Evolutionary conservation across 257 asterid species (phyloP).

Genomic region (Plantago ovata): DNA sequence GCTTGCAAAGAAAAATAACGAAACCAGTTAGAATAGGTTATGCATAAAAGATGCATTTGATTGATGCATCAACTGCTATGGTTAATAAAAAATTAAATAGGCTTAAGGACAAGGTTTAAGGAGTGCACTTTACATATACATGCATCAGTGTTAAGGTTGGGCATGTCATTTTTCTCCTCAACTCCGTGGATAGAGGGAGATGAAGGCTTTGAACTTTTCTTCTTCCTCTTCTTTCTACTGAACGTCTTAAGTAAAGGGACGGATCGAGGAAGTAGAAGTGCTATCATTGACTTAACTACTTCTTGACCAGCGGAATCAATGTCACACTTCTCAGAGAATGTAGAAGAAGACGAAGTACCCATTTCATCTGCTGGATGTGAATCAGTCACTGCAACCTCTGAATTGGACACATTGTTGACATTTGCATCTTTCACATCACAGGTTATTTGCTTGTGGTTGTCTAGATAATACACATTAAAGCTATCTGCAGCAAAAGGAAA

Average conservation of each 20-base stretch:
- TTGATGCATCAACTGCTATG: slow-evolving; percentile 11
- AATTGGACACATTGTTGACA: slow-evolving; percentile 27
- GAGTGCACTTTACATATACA: slow-evolving; percentile 46
- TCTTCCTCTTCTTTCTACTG: slow-evolving; percentile 67
- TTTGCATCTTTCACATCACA: slow-evolving; percentile 29
- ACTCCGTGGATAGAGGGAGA: slow-evolving; percentile 22
- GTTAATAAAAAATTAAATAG: background rate
- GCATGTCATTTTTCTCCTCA: slow-evolving; percentile 32
- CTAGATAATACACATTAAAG: slow-evolving; percentile 26
- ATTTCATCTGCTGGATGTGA: slow-evolving; percentile 57
- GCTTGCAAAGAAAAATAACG: slow-evolving; percentile 12
- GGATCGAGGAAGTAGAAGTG: slow-evolving; percentile 79
- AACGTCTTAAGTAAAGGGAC: slow-evolving; percentile 77
- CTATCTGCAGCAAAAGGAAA: slow-evolving; percentile 41
- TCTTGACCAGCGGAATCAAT: slow-evolving; percentile 56
- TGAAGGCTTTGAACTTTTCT: slow-evolving; percentile 34
- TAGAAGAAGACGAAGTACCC: slow-evolving; percentile 28
- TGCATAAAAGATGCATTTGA: slow-evolving; percentile 7
- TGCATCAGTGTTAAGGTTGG: slow-evolving; percentile 18
- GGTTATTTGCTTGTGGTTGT: slow-evolving; percentile 23
- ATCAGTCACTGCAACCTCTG: slow-evolving; percentile 37
- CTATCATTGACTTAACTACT: slow-evolving; percentile 67
- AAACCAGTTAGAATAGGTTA: slow-evolving; percentile 16
- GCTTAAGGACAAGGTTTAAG: slow-evolving; percentile 18
- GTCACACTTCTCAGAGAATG: slow-evolving; percentile 47